phyloP scores from a whole-genome alignment of 306 rosid genomes.

The barrel medic (Medicago truncatula) region DNA sequence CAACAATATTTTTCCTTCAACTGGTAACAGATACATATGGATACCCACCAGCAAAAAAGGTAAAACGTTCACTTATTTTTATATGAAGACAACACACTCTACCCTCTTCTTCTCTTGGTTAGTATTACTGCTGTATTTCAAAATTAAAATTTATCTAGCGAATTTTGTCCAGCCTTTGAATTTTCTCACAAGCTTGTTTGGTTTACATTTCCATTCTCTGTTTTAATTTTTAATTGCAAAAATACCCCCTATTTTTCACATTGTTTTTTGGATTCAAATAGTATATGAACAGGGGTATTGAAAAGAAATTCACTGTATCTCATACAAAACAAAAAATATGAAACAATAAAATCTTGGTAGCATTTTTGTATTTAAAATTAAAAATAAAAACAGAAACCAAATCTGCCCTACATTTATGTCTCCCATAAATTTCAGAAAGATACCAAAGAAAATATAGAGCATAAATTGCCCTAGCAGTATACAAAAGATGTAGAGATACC shows the following conservation, averaged over 20 bases:
- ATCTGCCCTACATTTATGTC: background rate
- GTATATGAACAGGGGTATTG: background rate
- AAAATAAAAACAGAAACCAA: background rate
- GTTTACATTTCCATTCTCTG: conserved; percentile 4
- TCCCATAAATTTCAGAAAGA: conserved; percentile 21
- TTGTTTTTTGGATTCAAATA: conserved; percentile 12
- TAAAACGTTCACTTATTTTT: conserved; percentile 22
- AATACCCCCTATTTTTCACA: background rate
- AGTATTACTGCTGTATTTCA: background rate
- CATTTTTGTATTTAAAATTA: background rate
- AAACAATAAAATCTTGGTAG: background rate
- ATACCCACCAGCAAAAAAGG: conserved; percentile 12
- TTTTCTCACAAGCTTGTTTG: conserved; percentile 17
- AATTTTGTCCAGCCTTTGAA: conserved; percentile 22
- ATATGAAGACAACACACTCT: conserved; percentile 4
- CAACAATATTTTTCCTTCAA: background rate
- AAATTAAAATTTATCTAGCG: background rate
- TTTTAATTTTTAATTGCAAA: background rate
- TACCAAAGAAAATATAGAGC: conserved; percentile 32
- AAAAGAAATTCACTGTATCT: background rate
- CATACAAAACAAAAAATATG: conserved; percentile 1
- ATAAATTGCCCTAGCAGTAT: conserved; percentile 29
- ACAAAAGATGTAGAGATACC: conserved; percentile 54
- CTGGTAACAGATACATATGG: background rate
- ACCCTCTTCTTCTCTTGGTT: conserved; percentile 11